Conservation (phyloP, 148 eudicot species). For the Heliamphora exappendiculata region DNA sequence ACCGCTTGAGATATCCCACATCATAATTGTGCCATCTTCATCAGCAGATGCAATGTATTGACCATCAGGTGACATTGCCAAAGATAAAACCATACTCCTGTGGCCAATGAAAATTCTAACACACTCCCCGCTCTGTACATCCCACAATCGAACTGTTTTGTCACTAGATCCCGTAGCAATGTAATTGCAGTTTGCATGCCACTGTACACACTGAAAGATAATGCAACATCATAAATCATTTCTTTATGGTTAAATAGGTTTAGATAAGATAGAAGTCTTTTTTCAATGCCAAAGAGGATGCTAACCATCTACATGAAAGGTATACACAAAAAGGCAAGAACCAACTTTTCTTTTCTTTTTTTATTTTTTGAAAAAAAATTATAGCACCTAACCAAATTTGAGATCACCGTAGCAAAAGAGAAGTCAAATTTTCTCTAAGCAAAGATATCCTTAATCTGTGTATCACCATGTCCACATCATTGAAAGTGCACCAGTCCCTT, state of each 20-base stretch:
- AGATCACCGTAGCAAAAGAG: background rate
- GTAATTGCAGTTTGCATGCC: conserved; percentile 98
- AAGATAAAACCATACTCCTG: conserved; percentile 72
- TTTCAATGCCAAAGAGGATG: background rate
- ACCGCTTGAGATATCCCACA: conserved; percentile 97
- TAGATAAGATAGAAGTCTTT: background rate
- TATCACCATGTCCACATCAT: no score
- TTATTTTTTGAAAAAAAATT: no score
- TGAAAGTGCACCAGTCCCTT: no score
- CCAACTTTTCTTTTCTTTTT: no score
- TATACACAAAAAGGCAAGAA: background rate
- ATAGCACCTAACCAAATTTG: background rate
- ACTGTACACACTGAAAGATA: conserved; percentile 72
- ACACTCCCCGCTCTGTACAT: conserved; percentile 89
- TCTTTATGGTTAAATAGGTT: background rate
- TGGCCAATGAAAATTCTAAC: conserved; percentile 93
- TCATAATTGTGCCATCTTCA: conserved; percentile 94
- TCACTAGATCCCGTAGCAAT: conserved; percentile 99
- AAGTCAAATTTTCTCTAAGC: no score
- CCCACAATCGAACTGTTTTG: conserved; percentile 97
- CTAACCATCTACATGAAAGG: background rate
- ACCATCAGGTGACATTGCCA: conserved; percentile 99
- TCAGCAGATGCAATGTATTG: conserved; percentile 99
- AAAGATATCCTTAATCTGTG: no score
- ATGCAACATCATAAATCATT: background rate